These are phyloP conservation scores for Saxophila tyrrhenica DNA, from an alignment of 495 filamentous ascomycete genomes.

Conservation along the genomic window DNA sequence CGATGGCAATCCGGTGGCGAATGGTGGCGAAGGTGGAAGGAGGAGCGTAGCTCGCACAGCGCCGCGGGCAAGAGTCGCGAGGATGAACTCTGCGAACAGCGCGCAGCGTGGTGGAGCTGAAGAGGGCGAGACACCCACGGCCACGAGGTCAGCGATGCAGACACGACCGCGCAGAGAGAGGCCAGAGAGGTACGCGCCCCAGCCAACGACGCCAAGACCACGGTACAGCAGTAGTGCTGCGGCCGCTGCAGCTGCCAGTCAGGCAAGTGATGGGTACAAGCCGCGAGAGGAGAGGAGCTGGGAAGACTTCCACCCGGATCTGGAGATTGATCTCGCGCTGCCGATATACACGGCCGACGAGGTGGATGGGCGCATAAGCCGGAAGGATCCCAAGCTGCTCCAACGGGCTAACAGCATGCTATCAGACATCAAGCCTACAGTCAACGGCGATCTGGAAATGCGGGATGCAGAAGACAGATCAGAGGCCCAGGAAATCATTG, in stretches of 20 bases:
- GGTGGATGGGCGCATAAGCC: slow-evolving; percentile 54
- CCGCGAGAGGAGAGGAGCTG: slow-evolving; percentile 91
- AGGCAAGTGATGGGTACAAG: slow-evolving; percentile 90
- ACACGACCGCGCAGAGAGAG: slow-evolving; percentile 23
- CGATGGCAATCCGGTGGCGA: slow-evolving; percentile 19
- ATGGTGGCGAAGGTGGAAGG: background rate
- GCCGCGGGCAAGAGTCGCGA: background rate
- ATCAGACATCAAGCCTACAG: background rate
- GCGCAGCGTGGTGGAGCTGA: slow-evolving; percentile 19
- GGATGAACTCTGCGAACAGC: background rate
- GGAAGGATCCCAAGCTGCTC: slow-evolving; percentile 18
- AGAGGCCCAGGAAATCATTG: slow-evolving; percentile 3
- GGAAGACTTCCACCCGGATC: slow-evolving; percentile 92
- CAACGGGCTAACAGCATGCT: background rate
- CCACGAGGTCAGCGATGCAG: slow-evolving; percentile 28
- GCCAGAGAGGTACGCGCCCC: slow-evolving; percentile 25
- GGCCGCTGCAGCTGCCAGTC: slow-evolving; percentile 70
- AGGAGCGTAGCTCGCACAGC: background rate
- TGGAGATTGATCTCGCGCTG: slow-evolving; percentile 73
- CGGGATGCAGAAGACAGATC: slow-evolving; percentile 4
- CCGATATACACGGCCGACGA: slow-evolving; percentile 71
- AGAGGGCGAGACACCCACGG: slow-evolving; percentile 36
- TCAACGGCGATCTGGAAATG: slow-evolving; percentile 17
- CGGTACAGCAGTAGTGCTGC: slow-evolving; percentile 61
- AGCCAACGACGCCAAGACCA: slow-evolving; percentile 38